phyloP scores from a whole-genome alignment of 306 rosid species.

The Mimosa bimucronata region DNA sequence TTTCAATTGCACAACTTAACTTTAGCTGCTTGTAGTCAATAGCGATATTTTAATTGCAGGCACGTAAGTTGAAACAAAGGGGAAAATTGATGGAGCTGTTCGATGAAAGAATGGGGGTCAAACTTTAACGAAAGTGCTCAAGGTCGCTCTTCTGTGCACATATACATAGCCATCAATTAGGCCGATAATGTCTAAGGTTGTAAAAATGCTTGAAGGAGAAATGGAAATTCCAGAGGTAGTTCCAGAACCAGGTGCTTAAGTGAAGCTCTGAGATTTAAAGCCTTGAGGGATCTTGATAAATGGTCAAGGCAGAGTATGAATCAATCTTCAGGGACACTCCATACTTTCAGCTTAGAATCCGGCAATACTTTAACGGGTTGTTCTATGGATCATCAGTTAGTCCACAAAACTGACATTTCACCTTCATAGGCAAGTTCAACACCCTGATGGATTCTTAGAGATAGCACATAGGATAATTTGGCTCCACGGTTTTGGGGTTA shows the following conservation, averaged over 20 bases:
- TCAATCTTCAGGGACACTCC: slow-evolving; percentile 37
- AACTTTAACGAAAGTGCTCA: slow-evolving; percentile 51
- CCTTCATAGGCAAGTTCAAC: not conserved
- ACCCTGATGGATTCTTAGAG: not conserved
- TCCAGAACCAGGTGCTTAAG: slow-evolving; percentile 48
- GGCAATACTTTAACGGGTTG: slow-evolving; percentile 34
- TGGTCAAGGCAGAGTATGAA: slow-evolving; percentile 43
- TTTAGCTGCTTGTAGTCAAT: not conserved
- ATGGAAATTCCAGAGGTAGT: slow-evolving; percentile 47
- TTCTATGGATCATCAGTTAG: slow-evolving; percentile 33
- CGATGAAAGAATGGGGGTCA: slow-evolving; percentile 59
- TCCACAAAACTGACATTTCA: slow-evolving; percentile 24
- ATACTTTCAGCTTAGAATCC: slow-evolving; percentile 47
- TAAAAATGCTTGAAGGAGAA: slow-evolving; percentile 69
- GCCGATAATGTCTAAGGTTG: slow-evolving; percentile 77
- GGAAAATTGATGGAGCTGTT: slow-evolving; percentile 55
- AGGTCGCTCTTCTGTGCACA: slow-evolving; percentile 66
- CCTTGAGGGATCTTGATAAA: slow-evolving; percentile 65
- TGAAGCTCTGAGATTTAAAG: slow-evolving; percentile 74
- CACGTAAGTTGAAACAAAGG: slow-evolving; percentile 54
- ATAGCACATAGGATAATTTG: not conserved
- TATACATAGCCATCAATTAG: slow-evolving; percentile 61
- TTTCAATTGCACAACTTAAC: not conserved
- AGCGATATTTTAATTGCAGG: slow-evolving; percentile 49
- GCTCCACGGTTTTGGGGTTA: not conserved